A percentile compares a stretch with the other conserved stretches of the same genome.
phyloP scores from a whole-genome alignment of 148 eudicot species.

The Silene latifolia region DNA sequence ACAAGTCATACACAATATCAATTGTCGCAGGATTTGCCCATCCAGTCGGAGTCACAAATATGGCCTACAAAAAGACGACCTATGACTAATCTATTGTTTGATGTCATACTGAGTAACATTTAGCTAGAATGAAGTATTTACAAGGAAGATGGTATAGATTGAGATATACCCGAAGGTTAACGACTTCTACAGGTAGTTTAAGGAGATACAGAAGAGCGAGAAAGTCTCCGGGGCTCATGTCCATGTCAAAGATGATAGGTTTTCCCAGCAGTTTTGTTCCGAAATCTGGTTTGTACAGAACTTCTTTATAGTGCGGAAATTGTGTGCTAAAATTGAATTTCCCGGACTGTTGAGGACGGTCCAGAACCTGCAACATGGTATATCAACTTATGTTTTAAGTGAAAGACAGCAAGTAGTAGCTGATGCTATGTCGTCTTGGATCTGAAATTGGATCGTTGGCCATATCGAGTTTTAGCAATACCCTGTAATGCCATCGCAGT shows the following conservation, averaged over 20 bases:
- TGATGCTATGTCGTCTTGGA: neutral
- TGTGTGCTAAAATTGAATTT: conserved; percentile 71
- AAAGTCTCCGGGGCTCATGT: conserved; percentile 92
- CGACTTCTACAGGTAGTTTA: conserved; percentile 57
- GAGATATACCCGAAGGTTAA: conserved; percentile 64
- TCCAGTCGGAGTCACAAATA: conserved; percentile 77
- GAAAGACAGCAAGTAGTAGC: too few species aligned
- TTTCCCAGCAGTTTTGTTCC: conserved; percentile 44
- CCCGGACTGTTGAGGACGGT: conserved; percentile 56
- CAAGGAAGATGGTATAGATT: neutral
- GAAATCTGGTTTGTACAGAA: conserved; percentile 48
- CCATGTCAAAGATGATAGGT: conserved; percentile 78
- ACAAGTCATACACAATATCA: conserved; percentile 68
- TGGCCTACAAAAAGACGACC: conserved; percentile 41
- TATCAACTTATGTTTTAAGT: neutral
- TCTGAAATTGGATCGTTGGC: neutral
- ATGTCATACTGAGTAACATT: neutral
- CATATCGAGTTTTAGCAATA: neutral
- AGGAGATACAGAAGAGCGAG: conserved; percentile 79
- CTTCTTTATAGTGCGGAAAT: conserved; percentile 51
- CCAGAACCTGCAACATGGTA: conserved; percentile 50
- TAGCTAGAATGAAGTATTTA: neutral
- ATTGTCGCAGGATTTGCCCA: conserved; percentile 96
- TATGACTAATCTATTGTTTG: neutral
- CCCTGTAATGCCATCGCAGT: neutral